Evolutionary conservation across 2,329 filamentous ascomycete species (phyloP), one percentile per base, ranked within the genome.

Genomic region (Incumbomyces lentus): DNA sequence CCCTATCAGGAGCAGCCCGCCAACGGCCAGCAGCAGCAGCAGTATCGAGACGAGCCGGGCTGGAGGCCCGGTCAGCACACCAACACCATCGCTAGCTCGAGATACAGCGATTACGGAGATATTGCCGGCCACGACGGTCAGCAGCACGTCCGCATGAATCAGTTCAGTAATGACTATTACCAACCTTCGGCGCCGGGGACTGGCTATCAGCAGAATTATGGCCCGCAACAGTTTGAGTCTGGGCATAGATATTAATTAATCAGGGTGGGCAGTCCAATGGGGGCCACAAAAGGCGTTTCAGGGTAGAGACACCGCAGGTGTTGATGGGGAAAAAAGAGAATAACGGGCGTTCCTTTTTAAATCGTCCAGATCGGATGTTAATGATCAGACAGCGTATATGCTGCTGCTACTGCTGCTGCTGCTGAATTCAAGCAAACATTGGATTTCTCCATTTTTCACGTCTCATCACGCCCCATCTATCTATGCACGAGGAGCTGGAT

Each of bases 11-110:
- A 37, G 26, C n/a, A n/a, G n/a, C n/a, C 22, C 22, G 22, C 22
- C 22, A 8, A 4, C 22, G 22, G 22, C 5, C 22, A 26, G 22
- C 12, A 14, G 16, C 18, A 8, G 10, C 19, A 37, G 16, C 33
- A 46, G 17, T 46, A 40, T 34, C 18, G 44, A 30, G 44, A 46
- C 26, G 44, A 46, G 29, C 36, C 37, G 12, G 44, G 44, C 12
- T 46, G 44, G 44, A 46, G 44, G 30, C 44, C 44, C 7, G 36
- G 35, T 3, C 44, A 40, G 26, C 22, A 36, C n/a, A 31, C 42
- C 14, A 45, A 45, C 18, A 45, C 42, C 2, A 3, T 42, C 3
- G 40, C 40, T 17, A 35, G 34, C 16, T 36, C 41, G 41, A 37
- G 41, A 22, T n/a, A 16, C 14, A 32, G 33, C 41, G 41, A 44